Conservation (phyloP, 116 monocot species). For the Dioscorea cayenensis region DNA sequence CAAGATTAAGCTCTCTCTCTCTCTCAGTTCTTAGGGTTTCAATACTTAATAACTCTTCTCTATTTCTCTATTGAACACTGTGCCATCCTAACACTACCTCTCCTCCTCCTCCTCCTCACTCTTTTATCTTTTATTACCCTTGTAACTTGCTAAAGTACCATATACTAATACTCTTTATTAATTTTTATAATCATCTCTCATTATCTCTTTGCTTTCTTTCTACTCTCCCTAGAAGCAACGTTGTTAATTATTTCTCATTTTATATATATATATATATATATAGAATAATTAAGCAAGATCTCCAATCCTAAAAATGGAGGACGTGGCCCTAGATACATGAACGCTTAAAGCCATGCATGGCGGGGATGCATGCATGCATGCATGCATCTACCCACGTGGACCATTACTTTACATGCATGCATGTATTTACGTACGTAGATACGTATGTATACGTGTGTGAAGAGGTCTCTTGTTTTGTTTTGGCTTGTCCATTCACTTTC, state of each 20-base stretch:
- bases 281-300: too few species aligned
- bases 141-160: too few species aligned
- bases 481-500: neutral
- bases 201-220: conserved; percentile 5
- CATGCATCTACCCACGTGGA: neutral
- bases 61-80: conserved; percentile 6
- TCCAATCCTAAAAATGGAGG: too few species aligned
- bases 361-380: neutral
- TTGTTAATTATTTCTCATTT: too few species aligned
- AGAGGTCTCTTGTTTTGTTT: neutral
- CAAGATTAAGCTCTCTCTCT: conserved; percentile 17
- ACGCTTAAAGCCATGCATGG: neutral
- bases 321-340: neutral
- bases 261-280: too few species aligned
- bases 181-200: neutral
- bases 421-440: too few species aligned
- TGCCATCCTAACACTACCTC: conserved; percentile 1
- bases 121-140: neutral
- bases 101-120: too few species aligned
- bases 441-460: too few species aligned
- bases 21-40: conserved; percentile 18
- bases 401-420: neutral
- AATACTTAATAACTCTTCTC: conserved; percentile 1
- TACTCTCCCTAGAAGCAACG: neutral
- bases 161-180: too few species aligned